A percentile compares a stretch with the other conserved stretches of the same genome.
These are phyloP conservation scores for Beta corolliflora DNA, from an alignment of 179 eudicot species.

Conservation along the genomic window DNA sequence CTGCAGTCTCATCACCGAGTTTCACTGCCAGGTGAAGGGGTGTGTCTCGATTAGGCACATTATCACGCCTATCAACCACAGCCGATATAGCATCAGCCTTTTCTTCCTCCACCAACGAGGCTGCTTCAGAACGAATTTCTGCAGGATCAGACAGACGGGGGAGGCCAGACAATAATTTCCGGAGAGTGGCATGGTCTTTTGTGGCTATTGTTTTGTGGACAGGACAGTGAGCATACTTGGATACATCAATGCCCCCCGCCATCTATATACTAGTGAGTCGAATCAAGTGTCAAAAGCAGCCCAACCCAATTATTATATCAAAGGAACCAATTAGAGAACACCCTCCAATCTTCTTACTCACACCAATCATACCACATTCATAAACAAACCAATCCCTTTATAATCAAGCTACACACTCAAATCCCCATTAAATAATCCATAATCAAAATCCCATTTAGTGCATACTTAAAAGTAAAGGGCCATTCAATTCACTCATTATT, in stretches of 20 bases:
- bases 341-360: conserved; percentile 19
- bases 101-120: conserved; percentile 72
- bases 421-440: background rate
- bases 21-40: conserved; percentile 94
- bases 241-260: conserved; percentile 48
- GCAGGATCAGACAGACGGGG: conserved; percentile 71
- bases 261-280: conserved; percentile 3
- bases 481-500: conserved; percentile 15
- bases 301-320: background rate
- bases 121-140: conserved; percentile 63
- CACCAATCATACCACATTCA: conserved; percentile 4
- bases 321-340: conserved; percentile 1
- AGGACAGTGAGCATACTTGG: conserved; percentile 74
- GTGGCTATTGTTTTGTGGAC: conserved; percentile 65
- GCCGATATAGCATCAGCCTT: conserved; percentile 82
- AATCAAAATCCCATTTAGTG: too few species aligned
- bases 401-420: conserved; percentile 12
- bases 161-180: conserved; percentile 55
- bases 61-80: conserved; percentile 69
- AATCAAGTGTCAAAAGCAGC: conserved; percentile 7
- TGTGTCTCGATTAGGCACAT: conserved; percentile 80
- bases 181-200: conserved; percentile 63
- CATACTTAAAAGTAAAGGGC: background rate
- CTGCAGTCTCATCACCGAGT: conserved; percentile 62
- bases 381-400: conserved; percentile 8